phyloP scores from a whole-genome alignment of 208 protist species.

The Angomonas ambiguus region DNA sequence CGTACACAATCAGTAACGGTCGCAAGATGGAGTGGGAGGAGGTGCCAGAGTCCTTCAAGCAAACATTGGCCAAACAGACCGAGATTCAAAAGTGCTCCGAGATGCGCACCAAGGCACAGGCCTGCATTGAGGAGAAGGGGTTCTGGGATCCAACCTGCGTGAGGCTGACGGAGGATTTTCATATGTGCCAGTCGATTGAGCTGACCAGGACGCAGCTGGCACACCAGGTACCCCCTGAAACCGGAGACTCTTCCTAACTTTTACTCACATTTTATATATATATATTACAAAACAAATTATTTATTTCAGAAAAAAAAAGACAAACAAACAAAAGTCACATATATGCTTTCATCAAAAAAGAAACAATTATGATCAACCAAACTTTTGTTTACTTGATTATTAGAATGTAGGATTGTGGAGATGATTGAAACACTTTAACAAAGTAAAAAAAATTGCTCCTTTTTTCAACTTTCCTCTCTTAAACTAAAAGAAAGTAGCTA shows the following conservation, averaged over 20 bases:
- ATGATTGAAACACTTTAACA: too few relatives aligned
- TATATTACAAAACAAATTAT: background rate
- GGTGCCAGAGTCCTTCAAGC: conserved; percentile 70
- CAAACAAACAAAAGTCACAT: background rate
- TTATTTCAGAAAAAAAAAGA: background rate
- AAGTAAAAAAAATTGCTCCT: too few relatives aligned
- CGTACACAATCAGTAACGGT: conserved; percentile 70
- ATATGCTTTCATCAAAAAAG: background rate
- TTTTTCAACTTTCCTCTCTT: too few relatives aligned
- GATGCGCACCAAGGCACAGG: conserved; percentile 55
- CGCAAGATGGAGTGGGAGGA: conserved; percentile 76
- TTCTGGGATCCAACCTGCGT: conserved; percentile 70
- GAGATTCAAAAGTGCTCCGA: conserved; percentile 68
- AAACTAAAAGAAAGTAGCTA: too few relatives aligned
- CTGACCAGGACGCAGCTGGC: conserved; percentile 41
- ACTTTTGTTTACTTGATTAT: too few relatives aligned
- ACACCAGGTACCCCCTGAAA: too few relatives aligned
- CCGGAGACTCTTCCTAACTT: too few relatives aligned
- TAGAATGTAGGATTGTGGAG: too few relatives aligned
- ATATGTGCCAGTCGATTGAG: conserved; percentile 66
- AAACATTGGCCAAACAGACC: conserved; percentile 47
- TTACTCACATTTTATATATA: too few relatives aligned
- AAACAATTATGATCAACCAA: too few relatives aligned
- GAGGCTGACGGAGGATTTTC: conserved; percentile 59
- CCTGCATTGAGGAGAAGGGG: conserved; percentile 61